Evolutionary conservation across 78 protist species (phyloP).

Genomic region (Bigelowiella natans): DNA sequence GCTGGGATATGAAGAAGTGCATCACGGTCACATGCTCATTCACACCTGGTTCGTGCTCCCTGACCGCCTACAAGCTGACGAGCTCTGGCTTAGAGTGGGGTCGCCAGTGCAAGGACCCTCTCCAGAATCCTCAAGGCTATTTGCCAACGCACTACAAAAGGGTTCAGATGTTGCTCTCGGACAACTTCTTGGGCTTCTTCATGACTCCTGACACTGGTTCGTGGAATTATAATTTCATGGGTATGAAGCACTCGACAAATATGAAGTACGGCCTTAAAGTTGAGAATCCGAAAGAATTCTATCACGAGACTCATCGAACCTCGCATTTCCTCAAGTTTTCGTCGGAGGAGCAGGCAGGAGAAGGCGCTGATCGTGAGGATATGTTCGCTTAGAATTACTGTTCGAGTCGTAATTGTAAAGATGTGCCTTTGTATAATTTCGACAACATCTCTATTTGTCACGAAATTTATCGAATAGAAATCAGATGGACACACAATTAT

Average conservation of each 20-base stretch:
- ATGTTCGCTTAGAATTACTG: neutral
- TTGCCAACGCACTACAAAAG: constrained; percentile 71
- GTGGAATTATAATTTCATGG: constrained; percentile 97
- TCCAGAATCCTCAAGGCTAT: constrained; percentile 68
- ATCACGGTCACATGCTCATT: constrained; percentile 47
- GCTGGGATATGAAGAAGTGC: constrained; percentile 80
- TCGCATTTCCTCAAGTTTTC: constrained; percentile 76
- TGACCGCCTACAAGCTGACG: constrained; percentile 86
- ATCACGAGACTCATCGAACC: constrained; percentile 94
- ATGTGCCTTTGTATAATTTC: neutral
- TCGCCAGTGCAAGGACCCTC: constrained; percentile 54
- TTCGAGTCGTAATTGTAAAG: neutral
- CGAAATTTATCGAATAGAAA: neutral
- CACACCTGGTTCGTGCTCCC: constrained; percentile 76
- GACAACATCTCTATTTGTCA: neutral
- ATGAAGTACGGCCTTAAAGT: constrained; percentile 84
- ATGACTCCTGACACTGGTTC: constrained; percentile 81
- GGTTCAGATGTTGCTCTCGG: constrained; percentile 89
- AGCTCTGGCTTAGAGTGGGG: constrained; percentile 93
- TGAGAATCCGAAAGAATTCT: constrained; percentile 83
- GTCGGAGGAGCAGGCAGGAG: constrained; percentile 19
- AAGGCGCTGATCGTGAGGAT: constrained; percentile 35
- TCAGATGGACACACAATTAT: neutral
- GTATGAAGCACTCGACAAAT: constrained; percentile 65
- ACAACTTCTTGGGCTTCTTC: constrained; percentile 83